Conservation (phyloP, 306 rosid species). For the Casuarina equisetifolia region DNA sequence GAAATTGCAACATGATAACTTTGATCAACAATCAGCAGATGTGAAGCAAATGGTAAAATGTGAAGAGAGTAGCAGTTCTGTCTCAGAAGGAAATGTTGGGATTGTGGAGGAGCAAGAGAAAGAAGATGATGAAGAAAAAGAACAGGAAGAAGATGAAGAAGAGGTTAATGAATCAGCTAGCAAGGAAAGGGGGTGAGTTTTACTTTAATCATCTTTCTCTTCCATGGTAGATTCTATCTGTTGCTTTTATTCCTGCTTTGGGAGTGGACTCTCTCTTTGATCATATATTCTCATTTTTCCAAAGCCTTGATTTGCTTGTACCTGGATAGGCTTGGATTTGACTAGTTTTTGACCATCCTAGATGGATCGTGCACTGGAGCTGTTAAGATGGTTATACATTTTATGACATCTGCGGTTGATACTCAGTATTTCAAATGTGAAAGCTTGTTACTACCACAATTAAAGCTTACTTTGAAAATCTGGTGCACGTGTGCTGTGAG, state of each 20-base stretch:
- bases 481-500: not conserved
- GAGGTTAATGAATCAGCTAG: not conserved
- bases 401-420: not conserved
- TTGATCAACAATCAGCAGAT: conserved; percentile 22
- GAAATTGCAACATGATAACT: no score
- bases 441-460: not conserved
- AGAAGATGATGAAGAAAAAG: conserved; percentile 17
- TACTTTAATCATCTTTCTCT: not conserved
- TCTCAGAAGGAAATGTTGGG: conserved; percentile 26
- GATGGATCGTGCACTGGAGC: not conserved
- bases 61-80: conserved; percentile 31
- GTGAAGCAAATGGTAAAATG: conserved; percentile 25
- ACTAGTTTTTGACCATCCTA: not conserved
- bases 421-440: not conserved
- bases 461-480: not conserved
- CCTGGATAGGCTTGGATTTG: no score
- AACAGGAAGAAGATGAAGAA: conserved; percentile 6
- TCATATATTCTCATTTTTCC: no score
- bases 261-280: not conserved
- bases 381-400: not conserved
- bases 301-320: no score
- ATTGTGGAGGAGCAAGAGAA: conserved; percentile 25
- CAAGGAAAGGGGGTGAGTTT: conserved; percentile 33
- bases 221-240: not conserved
- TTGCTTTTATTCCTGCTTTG: not conserved